These are phyloP conservation scores for Fragaria iinumae DNA, from an alignment of 306 rosid genomes.

Conservation along the genomic window DNA sequence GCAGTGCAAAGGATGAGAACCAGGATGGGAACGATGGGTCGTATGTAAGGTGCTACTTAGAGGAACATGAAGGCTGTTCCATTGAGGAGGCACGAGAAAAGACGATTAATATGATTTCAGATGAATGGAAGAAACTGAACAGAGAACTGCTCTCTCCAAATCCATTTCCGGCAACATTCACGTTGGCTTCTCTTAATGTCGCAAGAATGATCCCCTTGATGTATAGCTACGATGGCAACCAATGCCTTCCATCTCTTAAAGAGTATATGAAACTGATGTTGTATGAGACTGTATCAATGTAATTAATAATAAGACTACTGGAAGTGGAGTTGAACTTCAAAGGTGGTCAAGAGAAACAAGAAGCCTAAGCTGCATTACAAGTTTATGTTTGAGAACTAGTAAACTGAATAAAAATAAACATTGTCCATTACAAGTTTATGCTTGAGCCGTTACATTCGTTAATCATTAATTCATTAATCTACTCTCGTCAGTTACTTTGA, in stretches of 20 bases:
- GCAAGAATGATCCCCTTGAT: slow-evolving; percentile 60
- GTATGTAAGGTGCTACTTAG: slow-evolving; percentile 21
- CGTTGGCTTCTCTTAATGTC: slow-evolving; percentile 39
- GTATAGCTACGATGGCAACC: slow-evolving; percentile 43
- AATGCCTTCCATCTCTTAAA: slow-evolving; percentile 52
- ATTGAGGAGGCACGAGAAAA: slow-evolving; percentile 20
- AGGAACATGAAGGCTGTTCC: slow-evolving; percentile 12
- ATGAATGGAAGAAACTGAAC: slow-evolving; percentile 35
- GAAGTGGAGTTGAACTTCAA: too few relatives aligned
- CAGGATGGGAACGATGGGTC: slow-evolving; percentile 62
- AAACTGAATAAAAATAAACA: too few relatives aligned
- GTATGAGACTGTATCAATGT: too few relatives aligned
- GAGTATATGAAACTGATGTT: too few relatives aligned
- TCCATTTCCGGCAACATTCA: slow-evolving; percentile 16
- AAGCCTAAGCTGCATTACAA: too few relatives aligned
- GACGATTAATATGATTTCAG: slow-evolving; percentile 15
- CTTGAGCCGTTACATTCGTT: too few relatives aligned
- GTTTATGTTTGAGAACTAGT: too few relatives aligned
- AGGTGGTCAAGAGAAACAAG: too few relatives aligned
- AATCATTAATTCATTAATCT: too few relatives aligned
- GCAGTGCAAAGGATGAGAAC: slow-evolving; percentile 60
- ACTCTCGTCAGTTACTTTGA: too few relatives aligned
- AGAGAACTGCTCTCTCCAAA: slow-evolving; percentile 22
- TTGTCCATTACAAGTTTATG: too few relatives aligned
- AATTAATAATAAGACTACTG: too few relatives aligned